These are phyloP conservation scores for Lodderomyces parapsilosis DNA, from an alignment of 1,139 yeast genomes.

Conservation along the genomic window DNA sequence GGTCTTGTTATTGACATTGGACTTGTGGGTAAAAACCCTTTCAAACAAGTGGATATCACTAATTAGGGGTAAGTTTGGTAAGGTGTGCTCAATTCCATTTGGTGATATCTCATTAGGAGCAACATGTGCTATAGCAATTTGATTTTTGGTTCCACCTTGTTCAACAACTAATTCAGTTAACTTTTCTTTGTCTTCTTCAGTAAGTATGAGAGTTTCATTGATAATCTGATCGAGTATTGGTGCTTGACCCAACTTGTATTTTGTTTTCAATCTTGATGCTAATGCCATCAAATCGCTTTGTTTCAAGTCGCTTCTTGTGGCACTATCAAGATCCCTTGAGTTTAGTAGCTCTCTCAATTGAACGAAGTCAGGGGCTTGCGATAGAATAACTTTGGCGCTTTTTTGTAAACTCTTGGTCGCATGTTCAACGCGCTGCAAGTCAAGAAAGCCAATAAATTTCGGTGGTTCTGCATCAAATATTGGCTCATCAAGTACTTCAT, in stretches of 20 bases:
- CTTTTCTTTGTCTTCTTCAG: constrained; percentile 12
- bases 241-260: constrained; percentile 47
- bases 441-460: constrained; percentile 30
- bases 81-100: constrained; percentile 28
- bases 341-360: constrained; percentile 34
- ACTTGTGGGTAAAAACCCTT: constrained; percentile 81
- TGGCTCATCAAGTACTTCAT: constrained; percentile 7
- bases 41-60: constrained; percentile 56
- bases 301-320: constrained; percentile 47
- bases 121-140: background rate
- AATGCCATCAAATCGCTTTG: constrained; percentile 55
- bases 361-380: constrained; percentile 52
- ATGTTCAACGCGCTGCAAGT: constrained; percentile 42
- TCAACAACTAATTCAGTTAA: constrained; percentile 8
- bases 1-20: constrained; percentile 60
- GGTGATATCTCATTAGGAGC: constrained; percentile 14
- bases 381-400: constrained; percentile 49
- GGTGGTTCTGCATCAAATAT: constrained; percentile 13
- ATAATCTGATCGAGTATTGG: constrained; percentile 48
- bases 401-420: constrained; percentile 48
- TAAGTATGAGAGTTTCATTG: constrained; percentile 17
- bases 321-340: constrained; percentile 27
- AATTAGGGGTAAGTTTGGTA: constrained; percentile 71
- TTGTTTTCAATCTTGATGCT: constrained; percentile 58
- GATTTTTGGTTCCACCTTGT: constrained; percentile 2